These are phyloP conservation scores for Salix udensis DNA, from an alignment of 345 rosid genomes.

Conservation along the genomic window DNA sequence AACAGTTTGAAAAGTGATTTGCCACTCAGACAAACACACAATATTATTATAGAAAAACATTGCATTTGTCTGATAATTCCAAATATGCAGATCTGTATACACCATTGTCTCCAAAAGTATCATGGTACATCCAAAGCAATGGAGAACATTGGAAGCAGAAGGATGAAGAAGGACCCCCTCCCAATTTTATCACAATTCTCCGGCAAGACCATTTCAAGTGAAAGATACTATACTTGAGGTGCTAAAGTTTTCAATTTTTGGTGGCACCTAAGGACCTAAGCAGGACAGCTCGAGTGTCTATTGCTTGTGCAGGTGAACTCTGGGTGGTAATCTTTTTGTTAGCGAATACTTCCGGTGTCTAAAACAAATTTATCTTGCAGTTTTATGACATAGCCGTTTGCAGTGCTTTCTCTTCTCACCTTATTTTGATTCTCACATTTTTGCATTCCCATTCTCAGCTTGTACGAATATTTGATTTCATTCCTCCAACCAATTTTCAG, in stretches of 20 bases:
- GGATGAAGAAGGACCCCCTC: slow-evolving; percentile 51
- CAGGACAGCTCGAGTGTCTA: not conserved
- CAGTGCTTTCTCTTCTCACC: not conserved
- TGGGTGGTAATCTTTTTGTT: slow-evolving; percentile 4
- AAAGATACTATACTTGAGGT: not conserved
- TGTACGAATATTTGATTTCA: not conserved
- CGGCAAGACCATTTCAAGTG: slow-evolving; percentile 60
- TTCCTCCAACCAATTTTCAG: not conserved
- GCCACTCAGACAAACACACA: too few relatives aligned
- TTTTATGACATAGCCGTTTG: not conserved
- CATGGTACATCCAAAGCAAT: slow-evolving; percentile 67
- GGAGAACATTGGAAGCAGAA: slow-evolving; percentile 57
- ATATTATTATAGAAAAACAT: not conserved
- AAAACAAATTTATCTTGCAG: not conserved
- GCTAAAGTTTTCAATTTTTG: not conserved
- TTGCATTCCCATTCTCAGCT: not conserved
- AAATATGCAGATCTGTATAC: slow-evolving; percentile 55
- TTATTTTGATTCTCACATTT: not conserved
- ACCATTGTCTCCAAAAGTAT: slow-evolving; percentile 62
- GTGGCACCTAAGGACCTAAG: not conserved
- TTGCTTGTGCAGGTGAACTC: slow-evolving; percentile 9
- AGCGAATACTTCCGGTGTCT: not conserved
- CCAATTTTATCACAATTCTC: slow-evolving; percentile 40
- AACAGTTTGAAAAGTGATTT: not conserved
- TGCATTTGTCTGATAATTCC: slow-evolving; percentile 10